Evolutionary conservation across 129 eudicot genomes (phyloP), one percentile per base, ranked within the genome.

Genomic region (Flaveria sonorensis): DNA sequence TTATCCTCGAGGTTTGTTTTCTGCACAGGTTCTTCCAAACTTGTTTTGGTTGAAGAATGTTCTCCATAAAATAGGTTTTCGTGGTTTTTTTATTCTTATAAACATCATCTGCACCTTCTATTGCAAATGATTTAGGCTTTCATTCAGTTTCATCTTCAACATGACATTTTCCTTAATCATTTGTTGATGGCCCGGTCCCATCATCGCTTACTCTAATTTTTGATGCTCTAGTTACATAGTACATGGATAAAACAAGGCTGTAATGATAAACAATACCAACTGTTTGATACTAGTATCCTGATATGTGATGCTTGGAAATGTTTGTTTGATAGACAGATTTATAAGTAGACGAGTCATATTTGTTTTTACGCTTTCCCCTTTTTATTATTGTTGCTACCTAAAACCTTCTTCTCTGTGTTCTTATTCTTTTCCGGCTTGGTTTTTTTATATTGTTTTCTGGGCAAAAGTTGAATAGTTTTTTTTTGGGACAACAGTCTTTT

Each of bases 211-310:
- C 14, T 45, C 50, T 45, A 45, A 10, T 11, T 45, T 45, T 45
- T 45, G 13, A 9, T 45, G 50, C 50, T 45, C 48, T 45, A 8
- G 50, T 45, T 52, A 20, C 72, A 19, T 68, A 39, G 71, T 19
- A 42, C 19, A 42, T 67, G 72, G n/a, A 36, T 68, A 68, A 19
- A 40, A 43, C 19, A 19, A 45, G 72, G 24, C 19, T 68, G 55
- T 68, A 55, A 68, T 68, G 18, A 43, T 42, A 42, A 20, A 52
- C 47, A 68, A 45, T 43, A 68, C 13, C 28, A 68, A 42, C 5
- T 45, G 16, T 43, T 68, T 57, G 55, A 20, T 43, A 30, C 36
- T 68, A 42, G 15, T 42, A 19, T 57, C 55, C 72, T 68, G 32
- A 43, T 20, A n/a, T 66, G 16, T 18, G 15, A 68, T 68, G 15